Evolutionary conservation across 1,139 yeast species (phyloP), one percentile per base, ranked within the genome.

Genomic region (Candida gigantensis): DNA sequence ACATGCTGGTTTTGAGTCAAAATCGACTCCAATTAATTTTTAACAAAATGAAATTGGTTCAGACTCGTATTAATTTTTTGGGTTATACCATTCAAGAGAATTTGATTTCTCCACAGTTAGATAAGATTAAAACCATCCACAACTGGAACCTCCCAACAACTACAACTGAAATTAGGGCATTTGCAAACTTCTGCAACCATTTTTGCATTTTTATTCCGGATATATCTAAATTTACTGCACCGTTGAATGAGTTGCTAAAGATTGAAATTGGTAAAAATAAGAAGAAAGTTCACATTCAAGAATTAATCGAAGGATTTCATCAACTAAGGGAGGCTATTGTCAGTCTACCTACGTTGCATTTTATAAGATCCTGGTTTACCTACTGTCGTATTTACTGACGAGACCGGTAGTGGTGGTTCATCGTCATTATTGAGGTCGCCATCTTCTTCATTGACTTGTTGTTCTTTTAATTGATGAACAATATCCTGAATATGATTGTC

Each of bases 101-200:
- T n/a, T n/a, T n/a, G n/a, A 18, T 18, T 9, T 18, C 21, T 6
- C 21, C 21, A 18, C 21, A 18, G 9, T 9, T 9, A 18, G 21
- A 6, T 6, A 28, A 28, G 16, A 19, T 19, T 3, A 3, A 28
- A 11, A 24, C 31, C 2, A 19, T 28, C 12, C 11, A 5, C 4
- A 28, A 18, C 19, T 28, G 24, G 31, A 9, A 18, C 7, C 7
- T 18, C 10, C 31, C 31, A 2, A 29, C 26, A 6, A 29, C 32
- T 2, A 17, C 19, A 3, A 29, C 32, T 2, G 26, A 29, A 21
- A 13, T 29, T 3, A 19, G 32, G 14, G 19, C 32, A 12, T 12
- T 29, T 8, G 26, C 20, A 2, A 29, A 29, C 15, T 29, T 29
- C 13, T 4, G 25, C 12, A 13, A 12, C 13, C 20, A 13, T 21